phyloP scores from a whole-genome alignment of 2,329 filamentous ascomycete species.

The Fusarium nurragi region DNA sequence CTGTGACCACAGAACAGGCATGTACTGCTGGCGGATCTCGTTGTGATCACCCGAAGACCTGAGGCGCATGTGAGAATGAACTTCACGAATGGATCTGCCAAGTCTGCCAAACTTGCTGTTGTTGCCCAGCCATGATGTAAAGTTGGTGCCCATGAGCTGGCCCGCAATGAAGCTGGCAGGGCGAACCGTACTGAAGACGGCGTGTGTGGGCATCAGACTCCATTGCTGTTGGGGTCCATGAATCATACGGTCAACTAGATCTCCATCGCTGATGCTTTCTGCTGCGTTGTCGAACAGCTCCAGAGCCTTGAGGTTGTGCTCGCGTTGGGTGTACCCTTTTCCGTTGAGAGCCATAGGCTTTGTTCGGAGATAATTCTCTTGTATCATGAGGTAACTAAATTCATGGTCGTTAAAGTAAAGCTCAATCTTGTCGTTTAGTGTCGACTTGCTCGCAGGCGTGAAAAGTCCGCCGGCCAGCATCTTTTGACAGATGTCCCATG shows the following conservation, averaged over 20 bases:
- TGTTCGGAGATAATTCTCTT: conserved; percentile 94
- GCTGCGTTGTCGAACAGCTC: conserved; percentile 89
- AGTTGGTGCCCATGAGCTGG: conserved; percentile 76
- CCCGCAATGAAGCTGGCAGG: conserved; percentile 90
- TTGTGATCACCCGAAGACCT: conserved; percentile 89
- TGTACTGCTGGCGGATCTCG: conserved; percentile 92
- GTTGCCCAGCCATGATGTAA: conserved; percentile 93
- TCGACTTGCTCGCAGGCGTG: conserved; percentile 80
- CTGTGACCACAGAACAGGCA: conserved; percentile 87
- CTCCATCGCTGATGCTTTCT: conserved; percentile 96
- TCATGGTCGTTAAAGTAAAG: conserved; percentile 99
- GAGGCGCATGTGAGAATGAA: conserved; percentile 96
- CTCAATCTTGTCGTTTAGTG: conserved; percentile 96
- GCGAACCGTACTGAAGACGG: conserved; percentile 91
- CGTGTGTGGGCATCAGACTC: conserved; percentile 97
- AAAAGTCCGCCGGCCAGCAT: conserved; percentile 91
- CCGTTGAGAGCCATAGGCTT: conserved; percentile 73
- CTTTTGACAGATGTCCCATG: conserved; percentile 97
- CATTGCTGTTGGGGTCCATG: conserved; percentile 98
- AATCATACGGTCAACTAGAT: conserved; percentile 97
- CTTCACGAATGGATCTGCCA: conserved; percentile 85
- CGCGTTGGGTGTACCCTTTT: conserved; percentile 66
- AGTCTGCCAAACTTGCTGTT: conserved; percentile 88
- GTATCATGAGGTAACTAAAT: conserved; percentile 96
- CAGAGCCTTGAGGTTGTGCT: conserved; percentile 81